Conservation (phyloP, 768 basidiomycete genomes). For the Podaxis sp. region DNA sequence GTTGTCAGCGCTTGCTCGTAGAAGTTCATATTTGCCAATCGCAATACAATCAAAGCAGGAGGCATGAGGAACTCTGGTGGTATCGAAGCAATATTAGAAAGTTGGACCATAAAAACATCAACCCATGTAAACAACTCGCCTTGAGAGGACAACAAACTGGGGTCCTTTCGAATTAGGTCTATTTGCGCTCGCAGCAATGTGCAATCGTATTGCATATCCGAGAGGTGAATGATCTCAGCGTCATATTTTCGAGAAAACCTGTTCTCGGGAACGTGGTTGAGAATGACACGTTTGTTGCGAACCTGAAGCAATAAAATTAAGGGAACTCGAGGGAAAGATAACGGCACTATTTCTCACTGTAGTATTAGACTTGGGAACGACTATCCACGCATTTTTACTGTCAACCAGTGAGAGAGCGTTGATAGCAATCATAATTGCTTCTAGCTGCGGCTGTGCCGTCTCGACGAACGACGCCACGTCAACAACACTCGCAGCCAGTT, state of each 20-base stretch:
- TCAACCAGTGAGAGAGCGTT: constrained; percentile 87
- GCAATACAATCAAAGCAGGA: constrained; percentile 66
- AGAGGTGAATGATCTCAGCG: constrained; percentile 75
- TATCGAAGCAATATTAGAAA: constrained; percentile 14
- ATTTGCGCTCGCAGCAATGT: constrained; percentile 75
- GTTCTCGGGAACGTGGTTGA: constrained; percentile 76
- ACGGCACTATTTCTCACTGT: constrained; percentile 32
- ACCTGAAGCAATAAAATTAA: constrained; percentile 37
- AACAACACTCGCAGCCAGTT: constrained; percentile 59
- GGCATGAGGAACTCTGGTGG: constrained; percentile 51
- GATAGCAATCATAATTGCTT: constrained; percentile 84
- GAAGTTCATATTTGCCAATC: constrained; percentile 74
- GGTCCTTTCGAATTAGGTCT: constrained; percentile 69
- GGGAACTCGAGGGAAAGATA: constrained; percentile 10
- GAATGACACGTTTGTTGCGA: constrained; percentile 70
- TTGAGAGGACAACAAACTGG: constrained; percentile 55
- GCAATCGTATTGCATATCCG: constrained; percentile 79
- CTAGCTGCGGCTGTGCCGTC: constrained; percentile 65
- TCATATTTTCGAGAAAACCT: constrained; percentile 66
- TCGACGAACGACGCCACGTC: constrained; percentile 40
- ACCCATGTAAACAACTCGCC: constrained; percentile 46
- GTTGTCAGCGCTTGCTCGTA: constrained; percentile 80
- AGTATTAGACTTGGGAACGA: constrained; percentile 57
- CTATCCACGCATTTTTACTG: constrained; percentile 79
- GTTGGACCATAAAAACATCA: constrained; percentile 19